Conservation (phyloP, 202 grass and related monocot species). For the Setaria viridis region DNA sequence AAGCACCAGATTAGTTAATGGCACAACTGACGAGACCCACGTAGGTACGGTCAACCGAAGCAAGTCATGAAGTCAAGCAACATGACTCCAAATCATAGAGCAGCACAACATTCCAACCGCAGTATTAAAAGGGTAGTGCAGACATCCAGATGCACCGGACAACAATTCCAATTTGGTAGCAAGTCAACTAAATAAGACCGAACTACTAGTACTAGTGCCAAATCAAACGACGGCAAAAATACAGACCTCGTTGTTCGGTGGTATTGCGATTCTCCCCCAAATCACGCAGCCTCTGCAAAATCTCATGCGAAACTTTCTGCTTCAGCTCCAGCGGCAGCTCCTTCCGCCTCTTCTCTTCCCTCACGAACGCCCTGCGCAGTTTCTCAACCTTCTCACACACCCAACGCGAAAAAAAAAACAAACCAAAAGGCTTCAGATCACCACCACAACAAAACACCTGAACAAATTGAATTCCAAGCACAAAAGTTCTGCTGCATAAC, state of each 20-base stretch:
- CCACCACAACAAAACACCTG: background rate
- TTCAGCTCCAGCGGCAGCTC: slow-evolving; percentile 64
- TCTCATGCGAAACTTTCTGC: slow-evolving; percentile 67
- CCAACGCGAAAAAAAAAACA: background rate
- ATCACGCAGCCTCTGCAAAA: slow-evolving; percentile 61
- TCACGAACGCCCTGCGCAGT: slow-evolving; percentile 52
- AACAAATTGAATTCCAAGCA: background rate
- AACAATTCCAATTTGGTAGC: slow-evolving; percentile 1
- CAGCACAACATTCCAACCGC: background rate
- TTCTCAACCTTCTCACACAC: slow-evolving; percentile 45
- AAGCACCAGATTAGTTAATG: slow-evolving; percentile 8
- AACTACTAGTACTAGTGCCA: background rate
- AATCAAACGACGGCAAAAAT: background rate
- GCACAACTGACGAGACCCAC: background rate
- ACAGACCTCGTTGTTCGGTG: slow-evolving; percentile 62
- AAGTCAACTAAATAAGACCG: background rate
- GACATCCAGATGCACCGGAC: slow-evolving; percentile 2
- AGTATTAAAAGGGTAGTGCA: background rate
- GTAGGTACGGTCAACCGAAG: background rate
- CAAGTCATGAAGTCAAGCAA: background rate
- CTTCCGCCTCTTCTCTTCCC: slow-evolving; percentile 58
- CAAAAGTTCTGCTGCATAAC: slow-evolving; percentile 13
- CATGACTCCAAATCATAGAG: background rate
- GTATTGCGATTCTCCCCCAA: slow-evolving; percentile 43
- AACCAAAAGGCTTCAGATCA: slow-evolving; percentile 18